phyloP scores from a whole-genome alignment of 116 monocot species.

The Dioscorea cayenensis region DNA sequence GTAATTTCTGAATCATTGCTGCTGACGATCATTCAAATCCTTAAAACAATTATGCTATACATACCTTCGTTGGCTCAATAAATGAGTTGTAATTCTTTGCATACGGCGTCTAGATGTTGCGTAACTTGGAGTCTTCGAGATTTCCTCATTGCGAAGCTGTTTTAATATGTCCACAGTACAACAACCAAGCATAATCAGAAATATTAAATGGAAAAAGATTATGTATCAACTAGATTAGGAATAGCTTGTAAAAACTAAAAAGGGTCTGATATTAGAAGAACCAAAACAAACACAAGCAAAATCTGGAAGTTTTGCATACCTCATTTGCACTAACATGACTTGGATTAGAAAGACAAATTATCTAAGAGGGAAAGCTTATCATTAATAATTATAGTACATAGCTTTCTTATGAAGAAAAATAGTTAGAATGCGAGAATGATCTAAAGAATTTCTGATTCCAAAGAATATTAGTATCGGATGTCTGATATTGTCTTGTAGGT shows the following conservation, averaged over 20 bases:
- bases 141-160: slow-evolving; percentile 90
- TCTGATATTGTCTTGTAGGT: slow-evolving; percentile 38
- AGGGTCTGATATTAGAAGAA: no score
- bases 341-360: slow-evolving; percentile 84
- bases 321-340: slow-evolving; percentile 71
- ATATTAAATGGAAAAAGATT: slow-evolving; percentile 2
- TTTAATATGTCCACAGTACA: slow-evolving; percentile 81
- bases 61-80: slow-evolving; percentile 72
- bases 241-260: not conserved
- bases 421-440: no score
- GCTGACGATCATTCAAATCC: no score
- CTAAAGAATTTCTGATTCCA: not conserved
- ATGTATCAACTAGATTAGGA: not conserved
- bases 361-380: slow-evolving; percentile 32
- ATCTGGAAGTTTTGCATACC: slow-evolving; percentile 24
- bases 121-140: slow-evolving; percentile 53
- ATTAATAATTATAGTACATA: not conserved
- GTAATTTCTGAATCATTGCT: not conserved
- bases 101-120: slow-evolving; percentile 46
- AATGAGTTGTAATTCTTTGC: slow-evolving; percentile 62
- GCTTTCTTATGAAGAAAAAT: no score
- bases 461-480: slow-evolving; percentile 46
- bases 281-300: no score
- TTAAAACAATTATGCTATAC: no score
- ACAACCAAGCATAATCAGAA: slow-evolving; percentile 73